phyloP scores from a whole-genome alignment of 805 yeast species.

The Wickerhamomyces hampshirensis region DNA sequence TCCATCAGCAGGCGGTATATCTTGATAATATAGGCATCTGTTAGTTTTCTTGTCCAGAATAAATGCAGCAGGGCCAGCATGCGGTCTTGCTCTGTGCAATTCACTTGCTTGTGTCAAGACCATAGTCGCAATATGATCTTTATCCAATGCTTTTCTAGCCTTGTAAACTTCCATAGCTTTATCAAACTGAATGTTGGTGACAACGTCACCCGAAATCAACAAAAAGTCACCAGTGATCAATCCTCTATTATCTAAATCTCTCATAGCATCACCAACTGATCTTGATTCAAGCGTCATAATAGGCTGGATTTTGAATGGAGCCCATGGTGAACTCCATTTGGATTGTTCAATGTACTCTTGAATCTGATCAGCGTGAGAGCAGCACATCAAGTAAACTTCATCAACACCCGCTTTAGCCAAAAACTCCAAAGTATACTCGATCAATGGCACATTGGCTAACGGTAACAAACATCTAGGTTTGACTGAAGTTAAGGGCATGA shows the following conservation, averaged over 20 bases:
- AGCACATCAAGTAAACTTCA: constrained; percentile 87
- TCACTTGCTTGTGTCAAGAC: constrained; percentile 83
- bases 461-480: constrained; percentile 91
- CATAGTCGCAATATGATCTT: constrained; percentile 93
- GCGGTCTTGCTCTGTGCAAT: constrained; percentile 77
- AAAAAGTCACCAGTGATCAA: constrained; percentile 86
- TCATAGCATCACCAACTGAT: constrained; percentile 96
- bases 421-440: constrained; percentile 93
- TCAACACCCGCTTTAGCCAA: constrained; percentile 85
- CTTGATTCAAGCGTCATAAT: constrained; percentile 81
- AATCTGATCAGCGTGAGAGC: constrained; percentile 86
- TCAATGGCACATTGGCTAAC: constrained; percentile 85
- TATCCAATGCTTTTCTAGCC: constrained; percentile 66
- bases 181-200: constrained; percentile 82
- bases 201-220: constrained; percentile 89
- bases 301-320: constrained; percentile 79
- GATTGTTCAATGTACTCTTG: constrained; percentile 73
- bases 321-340: constrained; percentile 61
- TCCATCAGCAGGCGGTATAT: constrained; percentile 49
- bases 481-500: constrained; percentile 84
- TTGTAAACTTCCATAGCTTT: constrained; percentile 72
- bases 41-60: constrained; percentile 68
- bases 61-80: constrained; percentile 78
- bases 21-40: constrained; percentile 82
- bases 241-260: constrained; percentile 90